A percentile compares a stretch with the other conserved stretches of the same genome.
Evolutionary conservation across 345 rosid genomes (phyloP).

Genomic region (Salix koriyanagi): DNA sequence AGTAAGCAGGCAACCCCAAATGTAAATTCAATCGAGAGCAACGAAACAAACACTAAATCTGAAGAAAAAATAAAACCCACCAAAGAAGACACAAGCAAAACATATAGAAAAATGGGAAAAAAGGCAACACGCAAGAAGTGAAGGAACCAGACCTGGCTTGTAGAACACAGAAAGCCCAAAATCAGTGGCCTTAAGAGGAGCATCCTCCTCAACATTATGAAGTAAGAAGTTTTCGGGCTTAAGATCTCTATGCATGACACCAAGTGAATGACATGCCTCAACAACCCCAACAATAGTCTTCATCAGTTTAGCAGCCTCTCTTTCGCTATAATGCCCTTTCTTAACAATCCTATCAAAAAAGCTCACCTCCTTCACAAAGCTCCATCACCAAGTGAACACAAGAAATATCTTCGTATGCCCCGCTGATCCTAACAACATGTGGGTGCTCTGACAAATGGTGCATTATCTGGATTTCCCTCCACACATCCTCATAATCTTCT

Average conservation of each 20-base stretch:
- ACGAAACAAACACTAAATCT: conserved; percentile 1
- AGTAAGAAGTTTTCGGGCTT: conserved; percentile 84
- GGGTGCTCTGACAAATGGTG: conserved; percentile 69
- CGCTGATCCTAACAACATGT: conserved; percentile 51
- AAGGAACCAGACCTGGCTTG: conserved; percentile 49
- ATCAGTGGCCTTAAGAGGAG: conserved; percentile 75
- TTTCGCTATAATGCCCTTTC: conserved; percentile 71
- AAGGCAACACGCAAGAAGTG: neutral
- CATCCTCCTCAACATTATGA: conserved; percentile 52
- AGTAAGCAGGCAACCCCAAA: neutral
- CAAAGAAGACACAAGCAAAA: neutral
- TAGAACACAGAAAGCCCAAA: conserved; percentile 76
- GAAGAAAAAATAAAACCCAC: conserved; percentile 1
- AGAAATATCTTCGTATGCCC: conserved; percentile 39
- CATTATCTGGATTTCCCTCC: conserved; percentile 89
- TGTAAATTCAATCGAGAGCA: neutral
- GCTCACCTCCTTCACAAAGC: conserved; percentile 71
- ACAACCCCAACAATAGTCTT: conserved; percentile 77
- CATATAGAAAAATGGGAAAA: neutral
- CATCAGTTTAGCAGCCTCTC: conserved; percentile 67
- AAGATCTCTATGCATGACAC: conserved; percentile 73
- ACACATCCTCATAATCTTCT: conserved; percentile 72
- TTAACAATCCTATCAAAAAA: conserved; percentile 69
- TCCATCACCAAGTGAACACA: conserved; percentile 79
- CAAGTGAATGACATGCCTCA: conserved; percentile 72